phyloP scores from a whole-genome alignment of 192 early-diverging fungal genomes.

The Ambispora gerdemannii region DNA sequence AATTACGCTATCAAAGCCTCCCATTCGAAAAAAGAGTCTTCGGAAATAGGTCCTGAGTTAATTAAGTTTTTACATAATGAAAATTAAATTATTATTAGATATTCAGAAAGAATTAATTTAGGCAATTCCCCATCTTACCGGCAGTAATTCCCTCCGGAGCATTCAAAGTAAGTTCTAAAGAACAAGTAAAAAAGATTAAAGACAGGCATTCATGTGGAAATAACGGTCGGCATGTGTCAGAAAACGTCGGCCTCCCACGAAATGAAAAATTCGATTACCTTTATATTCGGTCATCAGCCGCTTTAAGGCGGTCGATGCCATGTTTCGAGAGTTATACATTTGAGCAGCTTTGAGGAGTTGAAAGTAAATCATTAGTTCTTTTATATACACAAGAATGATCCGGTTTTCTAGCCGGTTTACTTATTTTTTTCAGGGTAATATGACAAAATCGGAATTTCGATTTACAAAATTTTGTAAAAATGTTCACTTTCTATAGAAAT shows the following conservation, averaged over 20 bases:
- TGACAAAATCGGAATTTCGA: too few species aligned
- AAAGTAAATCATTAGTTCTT: too few species aligned
- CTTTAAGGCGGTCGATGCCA: conserved; percentile 77
- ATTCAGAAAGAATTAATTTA: too few species aligned
- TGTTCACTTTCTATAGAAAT: too few species aligned
- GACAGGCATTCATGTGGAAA: neutral
- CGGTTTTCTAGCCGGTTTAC: too few species aligned
- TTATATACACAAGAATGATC: too few species aligned
- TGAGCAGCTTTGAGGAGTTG: too few species aligned
- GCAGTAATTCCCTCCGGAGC: conserved; percentile 93
- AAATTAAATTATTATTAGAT: neutral
- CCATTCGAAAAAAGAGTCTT: conserved; percentile 88
- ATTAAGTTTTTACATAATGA: neutral
- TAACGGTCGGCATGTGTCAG: too few species aligned
- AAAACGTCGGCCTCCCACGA: neutral
- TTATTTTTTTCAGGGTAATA: too few species aligned
- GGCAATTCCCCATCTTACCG: too few species aligned
- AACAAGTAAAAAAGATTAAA: neutral
- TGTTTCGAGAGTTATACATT: conserved; percentile 27
- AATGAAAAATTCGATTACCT: conserved; percentile 45
- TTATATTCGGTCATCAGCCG: conserved; percentile 92
- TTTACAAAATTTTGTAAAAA: too few species aligned
- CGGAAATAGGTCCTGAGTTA: conserved; percentile 67
- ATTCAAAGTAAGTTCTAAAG: conserved; percentile 78
- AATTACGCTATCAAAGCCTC: conserved; percentile 81